Percentiles rank a stretch among this genome's conserved stretches.
These are phyloP conservation scores for Apiospora arundinis DNA, from an alignment of 2,329 filamentous ascomycete species.

Conservation along the genomic window DNA sequence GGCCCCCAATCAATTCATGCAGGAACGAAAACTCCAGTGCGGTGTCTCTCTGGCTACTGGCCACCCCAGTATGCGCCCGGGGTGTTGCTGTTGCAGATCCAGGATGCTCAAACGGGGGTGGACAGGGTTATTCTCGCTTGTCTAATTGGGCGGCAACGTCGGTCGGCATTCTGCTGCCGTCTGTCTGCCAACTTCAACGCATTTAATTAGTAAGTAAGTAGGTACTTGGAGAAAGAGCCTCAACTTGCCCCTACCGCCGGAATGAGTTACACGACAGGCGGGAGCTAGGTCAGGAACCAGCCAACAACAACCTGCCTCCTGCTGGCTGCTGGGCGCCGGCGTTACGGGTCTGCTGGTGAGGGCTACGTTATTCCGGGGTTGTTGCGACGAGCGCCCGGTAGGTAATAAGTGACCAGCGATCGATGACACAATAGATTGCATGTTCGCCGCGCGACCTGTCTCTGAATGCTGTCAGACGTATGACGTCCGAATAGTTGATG, in stretches of 20 bases:
- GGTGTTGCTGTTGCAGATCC: background rate
- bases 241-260: background rate
- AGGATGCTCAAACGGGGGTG: slow-evolving; percentile 2
- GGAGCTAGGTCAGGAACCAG: background rate
- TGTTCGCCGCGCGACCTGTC: background rate
- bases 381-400: background rate
- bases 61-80: background rate
- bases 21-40: background rate
- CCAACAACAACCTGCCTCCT: background rate
- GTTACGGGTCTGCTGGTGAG: background rate
- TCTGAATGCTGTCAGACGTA: background rate
- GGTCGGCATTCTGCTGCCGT: slow-evolving; percentile 5
- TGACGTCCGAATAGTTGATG: background rate
- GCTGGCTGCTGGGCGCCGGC: background rate
- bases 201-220: no score
- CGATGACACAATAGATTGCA: background rate
- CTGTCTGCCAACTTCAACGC: background rate
- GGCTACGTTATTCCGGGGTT: background rate
- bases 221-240: background rate
- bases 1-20: slow-evolving; percentile 12
- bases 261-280: background rate
- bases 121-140: background rate
- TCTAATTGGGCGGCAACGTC: slow-evolving; percentile 11
- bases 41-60: background rate
- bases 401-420: background rate